These are phyloP conservation scores for Pythium periplocum DNA, from an alignment of 352 stramenopile species.

Conservation along the genomic window DNA sequence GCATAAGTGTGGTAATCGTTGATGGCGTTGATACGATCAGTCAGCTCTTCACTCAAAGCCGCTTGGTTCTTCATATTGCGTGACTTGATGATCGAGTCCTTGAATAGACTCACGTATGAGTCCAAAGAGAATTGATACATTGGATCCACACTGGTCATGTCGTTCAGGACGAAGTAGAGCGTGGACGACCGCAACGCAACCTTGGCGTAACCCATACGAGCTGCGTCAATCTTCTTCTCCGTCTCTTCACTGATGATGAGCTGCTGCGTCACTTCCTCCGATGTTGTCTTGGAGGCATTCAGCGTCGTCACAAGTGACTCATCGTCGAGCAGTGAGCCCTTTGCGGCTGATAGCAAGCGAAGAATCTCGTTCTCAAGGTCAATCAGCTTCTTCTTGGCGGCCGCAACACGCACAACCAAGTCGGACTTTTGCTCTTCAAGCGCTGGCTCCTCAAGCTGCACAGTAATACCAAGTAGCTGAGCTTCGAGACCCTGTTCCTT, in stretches of 20 bases:
- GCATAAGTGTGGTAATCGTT: slow-evolving; percentile 95
- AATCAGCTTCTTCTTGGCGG: slow-evolving; percentile 93
- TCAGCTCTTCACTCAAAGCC: slow-evolving; percentile 77
- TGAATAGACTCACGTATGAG: slow-evolving; percentile 93
- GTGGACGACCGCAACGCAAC: slow-evolving; percentile 92
- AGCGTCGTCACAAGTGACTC: slow-evolving; percentile 93
- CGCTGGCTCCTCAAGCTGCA: slow-evolving; percentile 92
- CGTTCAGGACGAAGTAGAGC: slow-evolving; percentile 95
- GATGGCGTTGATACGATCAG: slow-evolving; percentile 88
- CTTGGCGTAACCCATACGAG: slow-evolving; percentile 90
- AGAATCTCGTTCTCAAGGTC: slow-evolving; percentile 96
- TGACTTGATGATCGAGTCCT: slow-evolving; percentile 89
- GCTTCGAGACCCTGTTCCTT: slow-evolving; percentile 94
- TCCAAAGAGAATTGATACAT: slow-evolving; percentile 98
- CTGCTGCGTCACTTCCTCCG: slow-evolving; percentile 91
- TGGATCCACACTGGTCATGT: slow-evolving; percentile 92
- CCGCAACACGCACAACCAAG: slow-evolving; percentile 85
- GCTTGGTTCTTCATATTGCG: slow-evolving; percentile 77
- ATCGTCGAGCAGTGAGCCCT: slow-evolving; percentile 92
- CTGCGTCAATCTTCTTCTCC: slow-evolving; percentile 93
- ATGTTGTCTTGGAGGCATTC: slow-evolving; percentile 93
- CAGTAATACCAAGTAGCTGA: slow-evolving; percentile 92
- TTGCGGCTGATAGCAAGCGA: slow-evolving; percentile 85
- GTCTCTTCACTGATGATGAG: slow-evolving; percentile 93
- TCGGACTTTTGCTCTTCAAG: slow-evolving; percentile 95